Evolutionary conservation across 768 basidiomycete species (phyloP), one percentile per base, ranked within the genome.

Genomic region (Tremella yokohamensis): DNA sequence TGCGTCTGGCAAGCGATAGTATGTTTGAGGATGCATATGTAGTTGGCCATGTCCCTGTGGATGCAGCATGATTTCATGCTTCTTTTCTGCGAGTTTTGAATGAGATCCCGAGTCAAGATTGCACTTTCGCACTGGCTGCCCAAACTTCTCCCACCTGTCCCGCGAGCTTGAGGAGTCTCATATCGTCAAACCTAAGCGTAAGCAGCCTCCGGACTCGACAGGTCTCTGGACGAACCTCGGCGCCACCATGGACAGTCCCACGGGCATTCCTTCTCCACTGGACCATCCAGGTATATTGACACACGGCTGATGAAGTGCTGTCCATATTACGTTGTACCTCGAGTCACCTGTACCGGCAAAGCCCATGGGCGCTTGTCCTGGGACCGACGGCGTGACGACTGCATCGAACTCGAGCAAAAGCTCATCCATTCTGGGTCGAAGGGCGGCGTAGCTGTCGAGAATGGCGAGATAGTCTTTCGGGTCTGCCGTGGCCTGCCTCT

Each of bases 161-260:
- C 11, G 29, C 29, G 29, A 34, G 29, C 4, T 4, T 11, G 11
- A 34, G 29, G 6, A 34, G 29, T 11, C 29, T 4, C 29, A 34
- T 34, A 34, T 34, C 29, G 29, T 34, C 29, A 34, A 34, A 34
- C 11, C 29, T 11, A 11, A 34, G 4, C 11, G 29, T 34, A 4
- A 34, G 29, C 29, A 34, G 11, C 29, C 29, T 34, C 4, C 29
- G 6, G 11, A 4, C 29, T 34, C 29, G 4, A 6, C 11, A 34
- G 11, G n/a, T n/a, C 29, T 34, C 6, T 4, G 29, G 11, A 45
- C 62, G 61, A 51, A 64, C 63, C 64, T 57, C 6, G 69, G 60
- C 0, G 48, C 65, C n/a, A 75, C 70, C 19, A 77, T 58, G 1
- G 72, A 64, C 40, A 77, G 56, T 7, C 76, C 75, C 11, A 77